Percentiles rank a stretch among this genome's conserved stretches.
Evolutionary conservation across 805 yeast species (phyloP).

Genomic region (Metschnikowia anglica): DNA sequence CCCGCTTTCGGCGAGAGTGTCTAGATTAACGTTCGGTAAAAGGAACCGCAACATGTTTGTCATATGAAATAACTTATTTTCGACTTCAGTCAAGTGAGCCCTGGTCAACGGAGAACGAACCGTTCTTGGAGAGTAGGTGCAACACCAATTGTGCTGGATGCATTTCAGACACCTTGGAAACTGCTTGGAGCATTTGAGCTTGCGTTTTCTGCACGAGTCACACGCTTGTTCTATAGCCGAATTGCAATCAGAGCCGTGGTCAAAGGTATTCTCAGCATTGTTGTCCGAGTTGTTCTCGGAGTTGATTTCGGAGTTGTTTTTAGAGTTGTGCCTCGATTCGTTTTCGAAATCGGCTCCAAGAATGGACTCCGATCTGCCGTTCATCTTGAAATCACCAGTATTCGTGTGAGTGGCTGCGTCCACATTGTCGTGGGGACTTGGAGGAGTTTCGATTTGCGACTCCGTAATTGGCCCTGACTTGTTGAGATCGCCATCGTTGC

Average conservation of each 20-base stretch:
- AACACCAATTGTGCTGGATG: conserved; percentile 65
- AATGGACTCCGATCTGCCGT: background rate
- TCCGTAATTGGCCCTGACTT: background rate
- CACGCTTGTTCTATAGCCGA: conserved; percentile 58
- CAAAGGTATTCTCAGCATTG: background rate
- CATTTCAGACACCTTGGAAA: conserved; percentile 77
- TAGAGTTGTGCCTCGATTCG: background rate
- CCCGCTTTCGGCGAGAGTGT: conserved; percentile 20
- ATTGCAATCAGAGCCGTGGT: background rate
- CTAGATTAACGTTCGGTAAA: conserved; percentile 29
- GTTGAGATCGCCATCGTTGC: background rate
- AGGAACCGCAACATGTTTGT: conserved; percentile 34
- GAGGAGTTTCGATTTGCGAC: conserved; percentile 3
- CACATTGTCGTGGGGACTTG: background rate
- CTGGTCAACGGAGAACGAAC: conserved; percentile 81
- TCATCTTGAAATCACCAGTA: background rate
- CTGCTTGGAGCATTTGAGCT: conserved; percentile 78
- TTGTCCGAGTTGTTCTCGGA: background rate
- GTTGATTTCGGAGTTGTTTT: background rate
- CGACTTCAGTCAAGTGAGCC: conserved; percentile 76
- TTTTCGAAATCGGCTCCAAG: background rate
- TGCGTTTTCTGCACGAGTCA: conserved; percentile 79
- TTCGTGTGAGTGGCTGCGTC: background rate
- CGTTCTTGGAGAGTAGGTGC: conserved; percentile 75
- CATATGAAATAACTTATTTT: conserved; percentile 40